Evolutionary conservation across 1,284 basidiomycete genomes (phyloP).

Genomic region (Microbotryomycetes sp.): DNA sequence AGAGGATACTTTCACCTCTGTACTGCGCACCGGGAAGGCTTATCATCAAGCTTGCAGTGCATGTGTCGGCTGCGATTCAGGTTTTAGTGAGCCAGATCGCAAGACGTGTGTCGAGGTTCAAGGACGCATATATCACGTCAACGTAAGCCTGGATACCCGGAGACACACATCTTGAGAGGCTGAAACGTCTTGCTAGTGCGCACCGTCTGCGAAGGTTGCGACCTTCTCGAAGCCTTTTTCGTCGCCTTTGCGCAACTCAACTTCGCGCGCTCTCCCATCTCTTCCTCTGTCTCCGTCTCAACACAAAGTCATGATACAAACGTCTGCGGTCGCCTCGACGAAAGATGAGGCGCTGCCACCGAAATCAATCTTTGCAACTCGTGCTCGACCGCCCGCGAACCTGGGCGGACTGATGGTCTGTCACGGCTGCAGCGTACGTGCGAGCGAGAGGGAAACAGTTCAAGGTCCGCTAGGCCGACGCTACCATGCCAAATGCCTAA

Average conservation of each 20-base stretch:
- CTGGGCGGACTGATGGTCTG: conserved; percentile 27
- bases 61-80: conserved; percentile 5
- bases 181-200: not conserved
- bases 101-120: conserved; percentile 14
- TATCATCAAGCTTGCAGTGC: conserved; percentile 17
- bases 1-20: conserved; percentile 6
- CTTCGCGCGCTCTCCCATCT: conserved; percentile 3
- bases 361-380: conserved; percentile 18
- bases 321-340: not conserved
- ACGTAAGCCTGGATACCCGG: not conserved
- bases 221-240: not conserved
- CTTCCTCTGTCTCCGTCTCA: not conserved
- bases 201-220: not conserved
- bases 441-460: conserved; percentile 21
- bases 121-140: conserved; percentile 14
- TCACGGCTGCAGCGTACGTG: conserved; percentile 15
- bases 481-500: conserved; percentile 19
- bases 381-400: conserved; percentile 8
- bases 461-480: conserved; percentile 11
- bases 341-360: not conserved
- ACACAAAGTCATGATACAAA: not conserved
- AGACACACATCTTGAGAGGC: not conserved
- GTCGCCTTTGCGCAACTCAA: conserved; percentile 3
- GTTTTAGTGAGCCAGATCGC: conserved; percentile 1
- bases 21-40: conserved; percentile 10